These are phyloP conservation scores for Psilocybe sp. DNA, from an alignment of 768 basidiomycete species.

Conservation along the genomic window DNA sequence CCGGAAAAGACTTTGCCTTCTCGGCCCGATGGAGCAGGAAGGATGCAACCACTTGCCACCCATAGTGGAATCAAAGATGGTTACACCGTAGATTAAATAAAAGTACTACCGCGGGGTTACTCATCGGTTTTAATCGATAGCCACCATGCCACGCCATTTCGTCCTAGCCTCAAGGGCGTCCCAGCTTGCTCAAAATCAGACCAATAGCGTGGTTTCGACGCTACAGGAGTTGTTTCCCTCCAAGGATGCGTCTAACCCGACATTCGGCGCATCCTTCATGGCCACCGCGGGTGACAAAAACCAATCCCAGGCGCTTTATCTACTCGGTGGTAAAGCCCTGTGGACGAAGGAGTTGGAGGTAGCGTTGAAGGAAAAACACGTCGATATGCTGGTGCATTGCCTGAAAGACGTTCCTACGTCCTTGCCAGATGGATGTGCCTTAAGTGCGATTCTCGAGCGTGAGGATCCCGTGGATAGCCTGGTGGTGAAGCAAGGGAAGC, in stretches of 20 bases:
- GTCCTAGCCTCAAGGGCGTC: conserved; percentile 84
- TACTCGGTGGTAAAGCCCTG: conserved; percentile 85
- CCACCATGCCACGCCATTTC: conserved; percentile 45
- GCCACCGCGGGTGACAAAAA: conserved; percentile 85
- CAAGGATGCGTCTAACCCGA: conserved; percentile 27
- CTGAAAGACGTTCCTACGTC: conserved; percentile 92
- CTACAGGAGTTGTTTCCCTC: conserved; percentile 59
- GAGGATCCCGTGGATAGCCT: conserved; percentile 89
- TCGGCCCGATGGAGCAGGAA: no score
- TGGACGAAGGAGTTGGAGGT: conserved; percentile 99
- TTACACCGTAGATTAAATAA: no score
- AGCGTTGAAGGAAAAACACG: conserved; percentile 61
- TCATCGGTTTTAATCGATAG: no score
- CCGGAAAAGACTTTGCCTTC: no score
- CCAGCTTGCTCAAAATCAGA: conserved; percentile 88
- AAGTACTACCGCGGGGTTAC: no score
- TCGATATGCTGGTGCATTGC: conserved; percentile 92
- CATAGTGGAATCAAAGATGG: no score
- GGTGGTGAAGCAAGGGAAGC: conserved; percentile 72
- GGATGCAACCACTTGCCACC: no score
- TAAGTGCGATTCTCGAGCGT: conserved; percentile 82
- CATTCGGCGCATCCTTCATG: conserved; percentile 46
- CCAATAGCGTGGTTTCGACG: conserved; percentile 69
- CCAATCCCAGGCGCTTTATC: conserved; percentile 81
- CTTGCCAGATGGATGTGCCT: conserved; percentile 78